Evolutionary conservation across 2,329 filamentous ascomycete species (phyloP).

Genomic region (Sporothrix mexicana): DNA sequence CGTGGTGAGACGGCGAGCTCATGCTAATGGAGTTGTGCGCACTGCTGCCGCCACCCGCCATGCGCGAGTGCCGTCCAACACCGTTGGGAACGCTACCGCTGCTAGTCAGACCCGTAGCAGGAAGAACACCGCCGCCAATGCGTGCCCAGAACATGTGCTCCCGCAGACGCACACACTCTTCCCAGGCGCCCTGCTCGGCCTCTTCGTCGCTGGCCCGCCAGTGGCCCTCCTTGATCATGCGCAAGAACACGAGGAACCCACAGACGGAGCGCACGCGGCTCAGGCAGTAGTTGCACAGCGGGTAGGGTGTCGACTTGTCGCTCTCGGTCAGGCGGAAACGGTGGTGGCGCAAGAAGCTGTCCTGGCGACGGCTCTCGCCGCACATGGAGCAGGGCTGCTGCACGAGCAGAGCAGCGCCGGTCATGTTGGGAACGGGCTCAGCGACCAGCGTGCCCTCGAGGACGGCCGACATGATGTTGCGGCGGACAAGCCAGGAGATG

Average conservation of each 20-base stretch:
- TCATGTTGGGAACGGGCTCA: conserved; percentile 73
- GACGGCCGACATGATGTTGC: conserved; percentile 81
- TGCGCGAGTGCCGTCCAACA: conserved; percentile 25
- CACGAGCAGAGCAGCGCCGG: conserved; percentile 40
- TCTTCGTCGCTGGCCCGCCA: conserved; percentile 84
- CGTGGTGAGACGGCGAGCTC: conserved; percentile 18
- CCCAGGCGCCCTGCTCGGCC: conserved; percentile 88
- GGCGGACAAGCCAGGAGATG: conserved; percentile 89
- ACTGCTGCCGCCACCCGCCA: conserved; percentile 21
- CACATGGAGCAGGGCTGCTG: conserved; percentile 73
- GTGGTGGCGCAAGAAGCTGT: conserved; percentile 76
- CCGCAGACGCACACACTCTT: conserved; percentile 85
- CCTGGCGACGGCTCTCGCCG: conserved; percentile 77
- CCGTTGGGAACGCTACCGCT: conserved; percentile 1
- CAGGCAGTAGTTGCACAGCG: conserved; percentile 87
- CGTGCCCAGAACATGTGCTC: conserved; percentile 98
- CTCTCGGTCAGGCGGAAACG: conserved; percentile 88
- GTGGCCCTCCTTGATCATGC: conserved; percentile 90
- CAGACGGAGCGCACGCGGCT: conserved; percentile 83
- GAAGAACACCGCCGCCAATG: conserved; percentile 88
- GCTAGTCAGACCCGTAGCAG: conserved; percentile 48
- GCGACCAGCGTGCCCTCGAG: conserved; percentile 86
- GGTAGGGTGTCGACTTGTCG: conserved; percentile 85
- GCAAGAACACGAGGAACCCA: conserved; percentile 88
- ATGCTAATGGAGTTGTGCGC: conserved; percentile 24